phyloP scores from a whole-genome alignment of 805 yeast species.

The Wickerhamomyces mucosus region DNA sequence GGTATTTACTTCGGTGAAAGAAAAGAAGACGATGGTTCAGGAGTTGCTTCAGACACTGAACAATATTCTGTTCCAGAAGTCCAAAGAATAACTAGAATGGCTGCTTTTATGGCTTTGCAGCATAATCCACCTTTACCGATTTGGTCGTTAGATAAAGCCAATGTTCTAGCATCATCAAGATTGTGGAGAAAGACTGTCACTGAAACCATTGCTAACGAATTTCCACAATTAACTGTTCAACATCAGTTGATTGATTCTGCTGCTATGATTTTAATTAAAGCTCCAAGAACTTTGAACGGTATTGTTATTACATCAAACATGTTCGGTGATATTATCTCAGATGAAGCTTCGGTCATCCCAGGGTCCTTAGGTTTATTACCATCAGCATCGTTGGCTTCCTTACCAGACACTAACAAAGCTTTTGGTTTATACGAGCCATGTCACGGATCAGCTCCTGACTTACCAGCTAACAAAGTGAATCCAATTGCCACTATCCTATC shows the following conservation, averaged over 20 bases:
- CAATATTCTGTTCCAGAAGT: constrained; percentile 87
- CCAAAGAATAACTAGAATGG: constrained; percentile 95
- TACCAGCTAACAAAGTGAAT: constrained; percentile 78
- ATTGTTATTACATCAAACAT: constrained; percentile 87
- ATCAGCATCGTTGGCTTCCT: constrained; percentile 89
- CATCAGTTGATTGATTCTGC: constrained; percentile 98
- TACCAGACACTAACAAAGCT: constrained; percentile 90
- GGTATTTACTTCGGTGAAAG: constrained; percentile 98
- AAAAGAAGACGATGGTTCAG: constrained; percentile 80
- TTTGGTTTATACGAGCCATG: constrained; percentile 98
- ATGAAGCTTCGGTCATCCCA: constrained; percentile 96
- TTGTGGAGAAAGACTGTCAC: constrained; percentile 94
- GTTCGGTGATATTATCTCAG: constrained; percentile 98
- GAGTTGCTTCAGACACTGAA: constrained; percentile 91
- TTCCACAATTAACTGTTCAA: constrained; percentile 79
- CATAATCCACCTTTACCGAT: constrained; percentile 88
- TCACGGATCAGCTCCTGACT: constrained; percentile 97
- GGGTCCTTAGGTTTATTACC: constrained; percentile 95
- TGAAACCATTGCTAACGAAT: constrained; percentile 74
- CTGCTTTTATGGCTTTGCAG: constrained; percentile 92
- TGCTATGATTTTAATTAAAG: constrained; percentile 93
- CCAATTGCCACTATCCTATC: constrained; percentile 94
- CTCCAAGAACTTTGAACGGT: constrained; percentile 88
- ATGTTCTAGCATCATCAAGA: constrained; percentile 92
- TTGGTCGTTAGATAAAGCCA: constrained; percentile 96